Evolutionary conservation across 352 stramenopile genomes (phyloP), one percentile per base, ranked within the genome.

Genomic region (Pythium sp.): DNA sequence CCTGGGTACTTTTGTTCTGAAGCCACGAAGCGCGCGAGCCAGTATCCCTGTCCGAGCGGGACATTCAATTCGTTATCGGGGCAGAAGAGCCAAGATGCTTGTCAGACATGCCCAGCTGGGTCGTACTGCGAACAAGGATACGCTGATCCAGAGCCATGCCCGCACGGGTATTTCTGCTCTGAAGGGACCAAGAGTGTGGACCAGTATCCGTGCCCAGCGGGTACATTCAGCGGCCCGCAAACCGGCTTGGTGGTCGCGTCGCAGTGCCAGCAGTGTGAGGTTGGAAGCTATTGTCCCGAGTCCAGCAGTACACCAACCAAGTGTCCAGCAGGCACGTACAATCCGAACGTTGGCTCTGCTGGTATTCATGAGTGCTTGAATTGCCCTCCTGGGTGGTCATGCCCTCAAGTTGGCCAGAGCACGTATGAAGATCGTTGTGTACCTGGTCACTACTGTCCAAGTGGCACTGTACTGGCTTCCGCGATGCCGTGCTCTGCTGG

Each of bases 201-300:
- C 14, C 79, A 96, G 64, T 96, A 90, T 67, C 92, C 91, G 0
- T 98, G 94, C 72, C 83, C 90, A 36, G 80, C 85, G 0, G 94
- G 94, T 9, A 96, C 90, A 0, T 98, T 94, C 67, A 92, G 86
- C 56, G 83, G 83, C 0, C 73, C 73, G 3, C 68, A 82, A 18
- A 94, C 84, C 2, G 81, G 79, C 12, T 64, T 92, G 30, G 74
- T 58, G 2, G 65, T 78, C 11, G 80, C 70, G 0, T 83, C 76
- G 0, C 74, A 90, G 66, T 97, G 86, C 49, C 61, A 78, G 20
- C 49, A 62, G n/a, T 95, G 82, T 57, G 72, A 77, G 14, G 46
- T 87, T 22, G 91, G 91, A n/a, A 81, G 73, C 22, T 98, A 95
- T 67, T 98, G 91, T 59, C 89, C 89, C 3, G 74, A 93, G 73